phyloP scores from a whole-genome alignment of 345 rosid genomes.

The Sonneratia caseolaris region DNA sequence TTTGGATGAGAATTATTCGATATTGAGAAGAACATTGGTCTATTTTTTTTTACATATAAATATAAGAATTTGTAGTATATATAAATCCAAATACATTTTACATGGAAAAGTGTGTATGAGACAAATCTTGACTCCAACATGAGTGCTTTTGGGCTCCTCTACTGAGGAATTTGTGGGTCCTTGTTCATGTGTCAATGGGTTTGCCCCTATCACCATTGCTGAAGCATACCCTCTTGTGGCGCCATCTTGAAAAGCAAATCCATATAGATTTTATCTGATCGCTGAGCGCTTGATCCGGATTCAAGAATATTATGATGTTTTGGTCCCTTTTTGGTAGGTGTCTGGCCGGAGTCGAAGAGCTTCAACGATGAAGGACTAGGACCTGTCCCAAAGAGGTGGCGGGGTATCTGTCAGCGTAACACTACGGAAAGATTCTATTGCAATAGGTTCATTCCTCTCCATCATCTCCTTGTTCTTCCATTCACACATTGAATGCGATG shows the following conservation, averaged over 20 bases:
- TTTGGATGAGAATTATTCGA: no score
- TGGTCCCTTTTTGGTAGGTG: slow-evolving; percentile 7
- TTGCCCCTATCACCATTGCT: neutral
- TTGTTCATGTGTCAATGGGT: neutral
- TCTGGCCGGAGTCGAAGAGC: slow-evolving; percentile 21
- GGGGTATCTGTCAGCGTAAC: slow-evolving; percentile 15
- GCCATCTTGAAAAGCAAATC: neutral
- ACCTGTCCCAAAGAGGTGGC: slow-evolving; percentile 16
- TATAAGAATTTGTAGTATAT: no score
- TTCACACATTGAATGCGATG: neutral
- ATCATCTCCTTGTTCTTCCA: neutral
- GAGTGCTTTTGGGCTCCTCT: neutral
- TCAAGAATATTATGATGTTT: neutral
- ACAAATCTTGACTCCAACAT: neutral
- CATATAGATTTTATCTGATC: no score
- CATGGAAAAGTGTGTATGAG: neutral
- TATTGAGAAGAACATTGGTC: no score
- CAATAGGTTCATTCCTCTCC: slow-evolving; percentile 11
- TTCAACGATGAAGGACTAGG: slow-evolving; percentile 15
- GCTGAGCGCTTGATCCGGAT: neutral
- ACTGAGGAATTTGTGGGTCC: neutral
- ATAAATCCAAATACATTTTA: no score
- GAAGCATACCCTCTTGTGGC: neutral
- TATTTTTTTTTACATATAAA: no score
- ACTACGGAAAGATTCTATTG: neutral